Conservation (phyloP, 2,329 filamentous ascomycete genomes). For the Nemania sp. region DNA sequence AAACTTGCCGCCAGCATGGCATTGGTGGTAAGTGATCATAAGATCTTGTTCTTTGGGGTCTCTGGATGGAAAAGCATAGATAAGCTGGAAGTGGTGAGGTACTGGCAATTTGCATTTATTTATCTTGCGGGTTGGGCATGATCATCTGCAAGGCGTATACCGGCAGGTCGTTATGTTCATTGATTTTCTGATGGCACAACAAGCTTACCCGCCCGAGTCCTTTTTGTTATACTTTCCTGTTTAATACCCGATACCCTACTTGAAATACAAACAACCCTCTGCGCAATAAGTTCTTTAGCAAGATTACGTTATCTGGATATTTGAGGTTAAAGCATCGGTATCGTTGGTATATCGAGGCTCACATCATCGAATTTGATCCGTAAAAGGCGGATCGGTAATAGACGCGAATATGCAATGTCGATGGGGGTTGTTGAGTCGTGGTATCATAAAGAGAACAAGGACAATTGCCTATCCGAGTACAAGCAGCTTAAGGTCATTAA, state of each 20-base stretch:
- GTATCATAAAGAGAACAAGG: no score
- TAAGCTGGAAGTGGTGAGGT: not conserved
- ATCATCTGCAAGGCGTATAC: not conserved
- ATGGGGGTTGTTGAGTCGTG: no score
- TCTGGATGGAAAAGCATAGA: not conserved
- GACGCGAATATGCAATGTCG: no score
- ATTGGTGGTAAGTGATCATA: conserved; percentile 26
- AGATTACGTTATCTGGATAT: no score
- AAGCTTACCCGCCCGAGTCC: not conserved
- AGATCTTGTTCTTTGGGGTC: conserved; percentile 30
- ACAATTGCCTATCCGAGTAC: no score
- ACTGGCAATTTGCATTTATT: conserved; percentile 8
- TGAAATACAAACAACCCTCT: no score
- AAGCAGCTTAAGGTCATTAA: no score
- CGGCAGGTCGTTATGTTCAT: conserved; percentile 17
- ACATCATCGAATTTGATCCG: no score
- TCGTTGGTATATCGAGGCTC: no score
- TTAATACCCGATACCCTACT: conserved; percentile 24
- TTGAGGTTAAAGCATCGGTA: no score
- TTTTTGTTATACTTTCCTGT: conserved; percentile 11
- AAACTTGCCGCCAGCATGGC: not conserved
- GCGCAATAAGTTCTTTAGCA: no score
- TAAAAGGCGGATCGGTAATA: no score
- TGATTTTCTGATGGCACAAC: conserved; percentile 1
- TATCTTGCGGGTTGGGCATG: conserved; percentile 1